Conservation (phyloP, 495 filamentous ascomycete species). For the Neurospora tetrasperma region DNA sequence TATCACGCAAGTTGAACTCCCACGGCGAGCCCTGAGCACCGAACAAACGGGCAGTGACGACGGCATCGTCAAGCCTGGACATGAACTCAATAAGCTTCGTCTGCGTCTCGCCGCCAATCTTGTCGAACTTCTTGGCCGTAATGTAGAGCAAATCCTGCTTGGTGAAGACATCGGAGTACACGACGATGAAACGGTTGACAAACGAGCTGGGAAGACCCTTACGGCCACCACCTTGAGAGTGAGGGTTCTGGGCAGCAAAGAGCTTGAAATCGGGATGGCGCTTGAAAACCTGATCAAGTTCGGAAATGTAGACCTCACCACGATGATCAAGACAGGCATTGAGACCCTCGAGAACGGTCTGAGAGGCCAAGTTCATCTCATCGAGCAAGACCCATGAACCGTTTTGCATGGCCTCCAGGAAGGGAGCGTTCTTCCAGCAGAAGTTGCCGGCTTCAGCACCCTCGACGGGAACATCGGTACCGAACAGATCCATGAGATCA, state of each 20-base stretch:
- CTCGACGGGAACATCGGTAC: conserved; percentile 91
- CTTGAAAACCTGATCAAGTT: conserved; percentile 86
- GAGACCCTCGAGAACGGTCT: conserved; percentile 91
- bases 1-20: conserved; percentile 96
- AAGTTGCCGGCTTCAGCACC: conserved; percentile 81
- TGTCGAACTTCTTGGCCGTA: conserved; percentile 63
- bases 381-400: conserved; percentile 95
- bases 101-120: conserved; percentile 43
- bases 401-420: conserved; percentile 88
- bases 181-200: conserved; percentile 95
- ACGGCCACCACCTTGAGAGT: conserved; percentile 90
- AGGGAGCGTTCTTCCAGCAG: conserved; percentile 90
- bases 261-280: conserved; percentile 81
- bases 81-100: conserved; percentile 67
- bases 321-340: conserved; percentile 97
- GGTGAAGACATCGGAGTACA: conserved; percentile 84
- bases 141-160: conserved; percentile 73
- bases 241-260: conserved; percentile 96
- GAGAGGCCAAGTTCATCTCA: conserved; percentile 98
- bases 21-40: conserved; percentile 80
- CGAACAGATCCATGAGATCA: conserved; percentile 93
- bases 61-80: conserved; percentile 59
- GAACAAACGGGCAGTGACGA: conserved; percentile 54
- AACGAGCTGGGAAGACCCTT: conserved; percentile 95
- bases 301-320: conserved; percentile 89